Base-by-base conservation (phyloP, 805 yeast species). In the Lipomyces chichibuensis region DNA sequence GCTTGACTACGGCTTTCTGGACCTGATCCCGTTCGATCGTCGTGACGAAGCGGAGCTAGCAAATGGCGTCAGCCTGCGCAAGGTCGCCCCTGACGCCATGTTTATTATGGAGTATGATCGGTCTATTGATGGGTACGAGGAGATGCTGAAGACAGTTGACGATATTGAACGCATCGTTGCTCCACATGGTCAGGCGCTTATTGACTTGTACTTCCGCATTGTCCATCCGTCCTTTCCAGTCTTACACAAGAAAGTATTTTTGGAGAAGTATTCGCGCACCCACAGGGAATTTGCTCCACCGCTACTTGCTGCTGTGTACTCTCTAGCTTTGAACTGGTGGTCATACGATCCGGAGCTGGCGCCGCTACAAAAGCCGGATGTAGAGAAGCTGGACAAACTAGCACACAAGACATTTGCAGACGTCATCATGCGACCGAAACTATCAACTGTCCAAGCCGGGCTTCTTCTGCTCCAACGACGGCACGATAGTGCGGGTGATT, bases 301-400 rank as follows among this genome's bases (percentile, higher is more conserved):
- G 0, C 78, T 94, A 60, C 80, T 94, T 58, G 98, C 98, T 0
- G 90, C 97, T 0, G 97, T 94, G 1, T 94, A 94, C 75, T 86
- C 90, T 9, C 80, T 93, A 65, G 97, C 98, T 0, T 84, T 91
- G 56, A 94, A 91, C 75, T 92, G 97, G 96, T 93, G 98, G 98
- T 94, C 91, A 71, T 88, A 88, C 76, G 93, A 88, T 73, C 90
- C 96, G 1, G 87, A 85, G 67, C 80, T 93, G 62, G 85, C 91
- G 60, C 86, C 90, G 27, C 86, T 85, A 63, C 88, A 92, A 0
- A 90, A 91, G 71, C 98, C 98, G 0, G 89, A 91, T 75, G 87
- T 86, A 3, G 85, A 84, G 9, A 86, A 87, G 1, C 79, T 94
- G 64, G 88, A 87, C 73, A 85, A 87, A 66, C 84, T 91, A 67